These are phyloP conservation scores for Trichocladium uniseriatum DNA, from an alignment of 495 filamentous ascomycete genomes.

Conservation along the genomic window DNA sequence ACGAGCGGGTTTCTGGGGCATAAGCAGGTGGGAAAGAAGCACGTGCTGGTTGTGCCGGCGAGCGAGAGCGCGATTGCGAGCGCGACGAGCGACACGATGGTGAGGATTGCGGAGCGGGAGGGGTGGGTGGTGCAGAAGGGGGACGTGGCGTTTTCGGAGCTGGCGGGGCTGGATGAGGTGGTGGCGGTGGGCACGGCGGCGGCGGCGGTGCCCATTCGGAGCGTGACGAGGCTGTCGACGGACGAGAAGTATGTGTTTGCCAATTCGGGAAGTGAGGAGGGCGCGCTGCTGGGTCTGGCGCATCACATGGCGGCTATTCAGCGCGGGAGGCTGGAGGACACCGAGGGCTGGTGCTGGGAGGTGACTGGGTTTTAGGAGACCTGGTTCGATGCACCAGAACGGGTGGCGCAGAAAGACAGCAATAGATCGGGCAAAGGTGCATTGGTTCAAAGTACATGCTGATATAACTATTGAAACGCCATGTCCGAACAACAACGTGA, in stretches of 20 bases:
- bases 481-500: too few relatives aligned
- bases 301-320: neutral
- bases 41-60: neutral
- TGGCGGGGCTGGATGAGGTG: neutral
- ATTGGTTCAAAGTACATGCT: too few relatives aligned
- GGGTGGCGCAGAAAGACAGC: too few relatives aligned
- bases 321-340: neutral
- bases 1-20: conserved; percentile 39
- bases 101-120: neutral
- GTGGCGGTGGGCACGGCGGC: neutral
- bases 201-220: neutral
- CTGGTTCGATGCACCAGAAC: too few relatives aligned
- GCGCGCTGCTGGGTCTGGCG: neutral
- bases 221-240: neutral
- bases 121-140: neutral
- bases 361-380: neutral
- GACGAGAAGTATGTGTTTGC: neutral
- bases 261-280: neutral
- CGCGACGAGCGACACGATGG: neutral
- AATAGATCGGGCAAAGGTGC: too few relatives aligned
- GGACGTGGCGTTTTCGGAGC: neutral
- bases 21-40: neutral
- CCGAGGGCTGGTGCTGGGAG: neutral
- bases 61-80: neutral
- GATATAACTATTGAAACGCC: too few relatives aligned